Evolutionary conservation across 208 protist genomes (phyloP), one percentile per base, ranked within the genome.

Genomic region (Trypanosomatidae sp.): DNA sequence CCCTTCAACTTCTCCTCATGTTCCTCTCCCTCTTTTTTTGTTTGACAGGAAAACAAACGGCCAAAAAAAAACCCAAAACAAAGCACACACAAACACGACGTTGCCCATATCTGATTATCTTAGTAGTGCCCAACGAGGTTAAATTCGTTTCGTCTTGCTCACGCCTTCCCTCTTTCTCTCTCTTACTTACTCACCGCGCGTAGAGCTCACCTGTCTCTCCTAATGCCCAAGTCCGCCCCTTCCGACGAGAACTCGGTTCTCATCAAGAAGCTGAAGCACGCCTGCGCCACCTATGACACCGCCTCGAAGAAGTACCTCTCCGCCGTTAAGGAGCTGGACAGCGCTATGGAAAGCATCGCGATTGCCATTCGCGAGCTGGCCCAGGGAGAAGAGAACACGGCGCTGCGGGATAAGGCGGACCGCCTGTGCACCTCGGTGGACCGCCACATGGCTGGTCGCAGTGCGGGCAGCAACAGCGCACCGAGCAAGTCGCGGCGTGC

Each of bases 241-340:
- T 71, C 71, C n/a, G 86, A 89, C 58, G 72, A 84, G 5, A 65
- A 81, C 6, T 64, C 53, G 1, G 67, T 71, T 0, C 59, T 93
- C 33, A 71, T 91, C 30, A 67, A 76, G 17, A 89, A 89, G 77
- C 60, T 93, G 22, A 85, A 91, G 69, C 73, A 82, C 53, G 88
- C 84, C 8, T 82, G 89, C 58, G 39, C 60, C 12, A 84, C 73
- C 49, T 93, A 90, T 74, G 77, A 88, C 41, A 55, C 59, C 22
- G 88, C 88, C 0, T 81, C 64, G 15, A 90, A 83, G 66, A 87
- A 91, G 69, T 91, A 90, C 66, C 76, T 88, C 1, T 30, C 70
- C 10, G 86, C 86, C 12, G 84, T 91, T n/a, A 90, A 89, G 58
- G 82, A 74, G 33, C 66, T 93, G 15, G 86, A 89, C 49, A 71